Conservation (phyloP, 192 early-diverging fungal species). For the Coemansia guatemalensis region DNA sequence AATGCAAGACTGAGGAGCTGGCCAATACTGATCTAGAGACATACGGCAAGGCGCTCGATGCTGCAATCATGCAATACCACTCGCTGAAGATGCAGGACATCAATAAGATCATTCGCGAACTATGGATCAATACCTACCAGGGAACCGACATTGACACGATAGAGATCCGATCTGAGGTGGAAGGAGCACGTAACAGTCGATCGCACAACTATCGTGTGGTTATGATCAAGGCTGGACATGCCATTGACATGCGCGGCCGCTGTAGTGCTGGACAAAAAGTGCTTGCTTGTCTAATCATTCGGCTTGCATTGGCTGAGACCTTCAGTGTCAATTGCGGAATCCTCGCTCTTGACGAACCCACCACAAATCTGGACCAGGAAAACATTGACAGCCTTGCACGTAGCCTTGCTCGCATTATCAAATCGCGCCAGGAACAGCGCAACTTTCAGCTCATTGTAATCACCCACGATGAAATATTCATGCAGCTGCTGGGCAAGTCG, state of each 20-base stretch:
- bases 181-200: slow-evolving; percentile 65
- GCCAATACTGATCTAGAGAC: slow-evolving; percentile 79
- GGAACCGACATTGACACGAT: slow-evolving; percentile 97
- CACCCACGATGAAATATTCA: slow-evolving; percentile 97
- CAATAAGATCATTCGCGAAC: slow-evolving; percentile 93
- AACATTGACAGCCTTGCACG: slow-evolving; percentile 87
- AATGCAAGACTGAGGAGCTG: slow-evolving; percentile 76
- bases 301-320: slow-evolving; percentile 92
- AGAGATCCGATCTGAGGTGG: slow-evolving; percentile 89
- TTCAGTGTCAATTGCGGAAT: slow-evolving; percentile 93
- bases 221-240: slow-evolving; percentile 84
- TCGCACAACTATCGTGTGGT: slow-evolving; percentile 92
- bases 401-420: slow-evolving; percentile 79
- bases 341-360: slow-evolving; percentile 95
- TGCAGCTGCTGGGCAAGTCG: slow-evolving; percentile 73
- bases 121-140: slow-evolving; percentile 96
- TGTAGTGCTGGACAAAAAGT: slow-evolving; percentile 98
- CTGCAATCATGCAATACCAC: slow-evolving; percentile 89
- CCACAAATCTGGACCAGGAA: slow-evolving; percentile 90
- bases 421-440: slow-evolving; percentile 68
- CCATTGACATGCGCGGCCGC: slow-evolving; percentile 91
- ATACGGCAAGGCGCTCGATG: slow-evolving; percentile 81
- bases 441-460: slow-evolving; percentile 99
- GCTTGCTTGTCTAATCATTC: slow-evolving; percentile 92
- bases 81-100: slow-evolving; percentile 95